Percentiles rank a stretch among this genome's conserved stretches.
These are phyloP conservation scores for Metschnikowia colocasiae DNA, from an alignment of 805 yeast genomes.

Conservation along the genomic window DNA sequence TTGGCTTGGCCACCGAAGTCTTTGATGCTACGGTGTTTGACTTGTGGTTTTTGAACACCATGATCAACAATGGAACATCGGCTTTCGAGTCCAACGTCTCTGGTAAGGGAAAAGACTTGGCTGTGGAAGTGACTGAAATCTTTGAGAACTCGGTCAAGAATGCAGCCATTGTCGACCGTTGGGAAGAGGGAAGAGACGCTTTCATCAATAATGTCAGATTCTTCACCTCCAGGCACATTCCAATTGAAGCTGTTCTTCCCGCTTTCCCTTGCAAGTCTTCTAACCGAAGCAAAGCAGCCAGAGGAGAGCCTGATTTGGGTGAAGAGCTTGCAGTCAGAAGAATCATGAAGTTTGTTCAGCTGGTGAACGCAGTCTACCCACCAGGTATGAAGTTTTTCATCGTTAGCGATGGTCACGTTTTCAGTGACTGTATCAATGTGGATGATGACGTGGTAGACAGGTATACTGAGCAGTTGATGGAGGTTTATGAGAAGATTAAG, in stretches of 20 bases:
- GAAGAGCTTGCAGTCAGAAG: conserved; percentile 33
- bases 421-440: conserved; percentile 61
- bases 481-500: conserved; percentile 36
- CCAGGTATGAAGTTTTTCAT: conserved; percentile 56
- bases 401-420: conserved; percentile 64
- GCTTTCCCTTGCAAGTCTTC: conserved; percentile 66
- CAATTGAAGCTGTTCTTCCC: conserved; percentile 56
- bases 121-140: conserved; percentile 32
- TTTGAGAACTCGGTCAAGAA: conserved; percentile 49
- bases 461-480: conserved; percentile 44
- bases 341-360: conserved; percentile 29
- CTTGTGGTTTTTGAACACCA: conserved; percentile 30
- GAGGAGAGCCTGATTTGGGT: conserved; percentile 52
- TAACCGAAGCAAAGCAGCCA: conserved; percentile 50
- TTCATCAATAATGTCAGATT: conserved; percentile 43
- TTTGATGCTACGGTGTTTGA: conserved; percentile 26
- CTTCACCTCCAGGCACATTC: conserved; percentile 46
- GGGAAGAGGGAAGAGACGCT: conserved; percentile 40
- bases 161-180: conserved; percentile 44
- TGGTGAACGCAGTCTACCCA: conserved; percentile 38
- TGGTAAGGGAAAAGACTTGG: conserved; percentile 6
- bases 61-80: conserved; percentile 20
- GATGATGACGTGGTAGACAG: conserved; percentile 51
- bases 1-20: conserved; percentile 30
- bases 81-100: conserved; percentile 6